Evolutionary conservation across 441 rosid species (phyloP).

Genomic region (Erodium texanum): DNA sequence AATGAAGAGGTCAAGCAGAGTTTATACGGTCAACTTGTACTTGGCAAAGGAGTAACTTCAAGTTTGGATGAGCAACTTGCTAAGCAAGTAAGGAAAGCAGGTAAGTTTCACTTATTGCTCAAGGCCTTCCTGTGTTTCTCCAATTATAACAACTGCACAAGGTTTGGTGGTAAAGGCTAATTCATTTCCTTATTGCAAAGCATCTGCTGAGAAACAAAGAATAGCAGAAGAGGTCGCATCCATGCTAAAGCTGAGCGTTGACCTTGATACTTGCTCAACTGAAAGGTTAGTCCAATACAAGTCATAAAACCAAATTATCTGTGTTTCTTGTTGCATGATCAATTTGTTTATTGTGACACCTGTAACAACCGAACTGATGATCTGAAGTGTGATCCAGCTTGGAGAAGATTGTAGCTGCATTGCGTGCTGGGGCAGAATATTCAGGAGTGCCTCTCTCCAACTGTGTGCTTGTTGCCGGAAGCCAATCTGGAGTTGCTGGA

Average conservation of each 20-base stretch:
- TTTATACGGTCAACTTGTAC: slow-evolving; percentile 69
- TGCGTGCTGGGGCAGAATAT: slow-evolving; percentile 80
- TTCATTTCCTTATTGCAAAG: slow-evolving; percentile 33
- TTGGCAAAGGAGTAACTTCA: slow-evolving; percentile 48
- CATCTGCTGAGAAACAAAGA: slow-evolving; percentile 73
- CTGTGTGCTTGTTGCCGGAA: slow-evolving; percentile 79
- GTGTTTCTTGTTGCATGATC: not conserved
- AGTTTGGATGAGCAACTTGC: slow-evolving; percentile 63
- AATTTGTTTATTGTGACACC: not conserved
- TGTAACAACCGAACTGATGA: slow-evolving; percentile 13
- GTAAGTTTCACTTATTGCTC: slow-evolving; percentile 24
- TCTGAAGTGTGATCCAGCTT: slow-evolving; percentile 32
- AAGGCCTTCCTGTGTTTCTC: slow-evolving; percentile 12
- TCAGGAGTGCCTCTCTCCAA: slow-evolving; percentile 40
- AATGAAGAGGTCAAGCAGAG: slow-evolving; percentile 57
- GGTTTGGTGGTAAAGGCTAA: slow-evolving; percentile 20
- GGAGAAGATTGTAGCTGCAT: slow-evolving; percentile 61
- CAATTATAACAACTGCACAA: slow-evolving; percentile 11
- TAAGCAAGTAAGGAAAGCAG: slow-evolving; percentile 71
- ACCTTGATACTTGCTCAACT: slow-evolving; percentile 60
- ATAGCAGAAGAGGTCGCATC: slow-evolving; percentile 90
- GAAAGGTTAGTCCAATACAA: slow-evolving; percentile 43
- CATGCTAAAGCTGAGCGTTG: slow-evolving; percentile 69
- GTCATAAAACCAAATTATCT: not conserved
- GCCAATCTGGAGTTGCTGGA: slow-evolving; percentile 65